Base-by-base conservation (phyloP, 495 filamentous ascomycete genomes). In the Entonaema liquescens region DNA sequence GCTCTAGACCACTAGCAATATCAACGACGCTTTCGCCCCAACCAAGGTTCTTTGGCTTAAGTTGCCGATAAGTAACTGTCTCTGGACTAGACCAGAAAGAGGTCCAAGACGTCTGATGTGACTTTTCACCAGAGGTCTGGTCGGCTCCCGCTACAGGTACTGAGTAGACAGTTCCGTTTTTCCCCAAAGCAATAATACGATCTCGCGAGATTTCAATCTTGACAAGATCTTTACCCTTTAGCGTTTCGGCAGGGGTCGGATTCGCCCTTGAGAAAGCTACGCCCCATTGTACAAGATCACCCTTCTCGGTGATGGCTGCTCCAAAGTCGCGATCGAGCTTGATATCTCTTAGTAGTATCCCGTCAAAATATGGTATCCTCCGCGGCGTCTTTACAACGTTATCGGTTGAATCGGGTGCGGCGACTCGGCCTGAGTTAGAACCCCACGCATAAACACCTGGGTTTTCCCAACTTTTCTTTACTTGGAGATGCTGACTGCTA, bases 361-460 rank as follows among this genome's bases (percentile, higher is more conserved):
- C 91, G 69, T 98, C 89, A 75, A 99, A 99, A 76, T 89, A 97
- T 5, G 86, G 67, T 73, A 98, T 88, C 47, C 92, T 86, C 56
- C 91, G 86, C 9, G 95, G 94, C 1, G 84, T 88, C 78, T 96
- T 97, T 70, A 99, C 85, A 49, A 88, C 78, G 23, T 79, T 79
- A 52, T 97, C 93, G 42, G 90, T 85, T 5, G 91, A 95, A 65
- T 91, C 92, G 1, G 95, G 94, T 28, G 93, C 95, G 28, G 89
- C 92, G 3, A 98, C 95, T 59, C 84, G 82, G 40, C 94, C 92
- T n/a, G 81, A 84, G 74, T 99, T 99, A 2, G 90, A 91, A 15
- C 95, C 95, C 95, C 95, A 99, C 28, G 89, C 88, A 81, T 97
- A 97, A 1, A 98, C 90, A 0, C 92, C 95, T 2, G 95, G 95